Conservation (phyloP, 2,329 filamentous ascomycete species). For the Venturia aucupariae region DNA sequence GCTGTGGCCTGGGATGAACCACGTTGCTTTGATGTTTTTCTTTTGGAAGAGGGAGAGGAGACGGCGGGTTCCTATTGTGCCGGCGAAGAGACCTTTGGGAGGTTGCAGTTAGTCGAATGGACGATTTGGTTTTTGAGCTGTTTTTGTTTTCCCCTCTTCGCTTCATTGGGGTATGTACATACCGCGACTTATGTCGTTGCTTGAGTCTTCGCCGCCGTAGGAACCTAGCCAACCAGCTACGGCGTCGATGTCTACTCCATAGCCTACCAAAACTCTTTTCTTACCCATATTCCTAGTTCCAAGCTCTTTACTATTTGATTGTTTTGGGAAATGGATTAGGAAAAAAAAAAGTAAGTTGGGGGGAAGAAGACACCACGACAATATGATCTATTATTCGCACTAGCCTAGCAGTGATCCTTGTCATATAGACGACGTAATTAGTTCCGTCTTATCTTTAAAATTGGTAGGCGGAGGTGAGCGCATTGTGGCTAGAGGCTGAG, state of each 20-base stretch:
- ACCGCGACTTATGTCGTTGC: constrained; percentile 58
- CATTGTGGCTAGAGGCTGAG: constrained; percentile 2
- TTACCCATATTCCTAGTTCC: constrained; percentile 29
- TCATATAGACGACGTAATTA: not conserved
- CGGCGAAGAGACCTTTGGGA: constrained; percentile 51
- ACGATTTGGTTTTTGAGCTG: not conserved
- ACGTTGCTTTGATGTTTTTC: constrained; percentile 61
- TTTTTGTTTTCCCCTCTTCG: no score
- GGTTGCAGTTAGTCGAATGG: not conserved
- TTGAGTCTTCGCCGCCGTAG: constrained; percentile 64
- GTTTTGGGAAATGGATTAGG: not conserved
- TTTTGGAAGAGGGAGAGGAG: constrained; percentile 65
- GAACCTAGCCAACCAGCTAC: constrained; percentile 68
- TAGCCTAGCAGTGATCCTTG: not conserved
- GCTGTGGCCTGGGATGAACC: constrained; percentile 52
- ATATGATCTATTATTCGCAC: not conserved
- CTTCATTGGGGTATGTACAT: not conserved
- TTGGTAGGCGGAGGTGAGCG: not conserved
- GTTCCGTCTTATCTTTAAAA: not conserved
- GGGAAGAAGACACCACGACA: no score
- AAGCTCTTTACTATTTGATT: not conserved
- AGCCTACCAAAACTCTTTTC: constrained; percentile 48
- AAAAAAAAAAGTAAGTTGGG: not conserved
- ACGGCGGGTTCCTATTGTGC: constrained; percentile 56
- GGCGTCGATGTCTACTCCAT: constrained; percentile 68